Base-by-base conservation (phyloP, 2,329 filamentous ascomycete genomes). In the Colletotrichum costaricense region DNA sequence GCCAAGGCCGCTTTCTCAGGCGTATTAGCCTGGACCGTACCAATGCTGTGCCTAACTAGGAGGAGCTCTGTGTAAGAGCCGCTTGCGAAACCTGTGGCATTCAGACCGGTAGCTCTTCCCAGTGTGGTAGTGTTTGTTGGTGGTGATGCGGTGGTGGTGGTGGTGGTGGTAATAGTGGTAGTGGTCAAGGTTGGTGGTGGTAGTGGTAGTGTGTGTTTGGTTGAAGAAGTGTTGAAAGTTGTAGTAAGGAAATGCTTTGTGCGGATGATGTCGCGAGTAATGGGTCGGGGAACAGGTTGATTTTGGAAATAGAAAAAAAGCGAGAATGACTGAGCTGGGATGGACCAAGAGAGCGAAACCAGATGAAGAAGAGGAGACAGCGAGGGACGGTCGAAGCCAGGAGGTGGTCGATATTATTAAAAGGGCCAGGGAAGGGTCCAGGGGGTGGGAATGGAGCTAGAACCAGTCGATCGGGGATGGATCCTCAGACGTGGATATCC, bases 41-140 rank as follows among this genome's bases (percentile, higher is more conserved):
- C 76, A 78, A 74, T 65, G 71, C 74, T 76, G 75, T 71, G 74
- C 69, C 77, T 74, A 67, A 73, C 67, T 66, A 74, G 60, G 75
- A 74, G 60, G 75, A 80, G 83, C 83, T 84, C 82, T 82, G 76
- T 78, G 67, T 64, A 75, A 83, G 83, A 84, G 83, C 83, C 79
- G 77, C 76, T 66, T 72, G 76, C 75, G 64, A 75, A 77, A 80
- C 78, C 74, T 76, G 77, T 79, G 76, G 79, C 83, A 85, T 85
- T 80, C 82, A 84, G 75, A 67, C 71, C 33, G 65, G 56, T 52
- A 28, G 54, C 33, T 68, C 42, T 35, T 28, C 30, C 30, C 52
- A 24, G 6, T 42, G 8, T 42, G 16, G 8, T 67, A 49, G 52
- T 49, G 12, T 42, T 42, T 42, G 38, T 42, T 42, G 38, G 38